Conservation (phyloP, 305 asterid genomes). For the Plantago coronopus region DNA sequence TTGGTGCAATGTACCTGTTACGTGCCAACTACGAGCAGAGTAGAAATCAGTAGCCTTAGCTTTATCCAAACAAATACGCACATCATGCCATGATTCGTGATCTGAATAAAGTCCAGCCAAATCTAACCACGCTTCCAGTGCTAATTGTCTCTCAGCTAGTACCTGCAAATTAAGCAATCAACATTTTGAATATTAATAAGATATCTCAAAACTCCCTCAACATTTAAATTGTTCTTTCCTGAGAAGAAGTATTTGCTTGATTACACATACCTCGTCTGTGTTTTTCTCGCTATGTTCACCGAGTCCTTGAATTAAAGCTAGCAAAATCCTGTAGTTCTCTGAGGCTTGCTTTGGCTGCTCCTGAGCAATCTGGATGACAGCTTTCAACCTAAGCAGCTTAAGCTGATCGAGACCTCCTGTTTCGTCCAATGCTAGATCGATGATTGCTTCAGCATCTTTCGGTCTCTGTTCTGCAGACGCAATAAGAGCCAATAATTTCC, state of each 20-base stretch:
- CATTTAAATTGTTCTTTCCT: background rate
- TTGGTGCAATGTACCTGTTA: conserved; percentile 44
- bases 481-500: conserved; percentile 68
- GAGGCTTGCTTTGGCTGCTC: conserved; percentile 79
- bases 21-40: conserved; percentile 66
- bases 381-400: conserved; percentile 74
- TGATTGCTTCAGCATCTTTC: conserved; percentile 65
- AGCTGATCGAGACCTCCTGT: conserved; percentile 54
- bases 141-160: conserved; percentile 38
- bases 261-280: conserved; percentile 27
- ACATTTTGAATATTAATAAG: background rate
- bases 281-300: conserved; percentile 27
- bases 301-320: conserved; percentile 59
- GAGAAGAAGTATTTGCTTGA: too few species aligned
- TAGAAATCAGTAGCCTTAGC: conserved; percentile 41
- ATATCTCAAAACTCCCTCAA: background rate
- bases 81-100: conserved; percentile 59
- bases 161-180: conserved; percentile 27
- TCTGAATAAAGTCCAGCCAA: conserved; percentile 68
- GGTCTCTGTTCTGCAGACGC: conserved; percentile 75
- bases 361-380: conserved; percentile 59
- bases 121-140: conserved; percentile 79
- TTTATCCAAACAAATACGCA: conserved; percentile 56
- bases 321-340: conserved; percentile 68
- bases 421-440: conserved; percentile 78